A percentile compares a stretch with the other conserved stretches of the same genome.
phyloP scores from a whole-genome alignment of 129 eudicot genomes.

The Scalesia atractyloides region DNA sequence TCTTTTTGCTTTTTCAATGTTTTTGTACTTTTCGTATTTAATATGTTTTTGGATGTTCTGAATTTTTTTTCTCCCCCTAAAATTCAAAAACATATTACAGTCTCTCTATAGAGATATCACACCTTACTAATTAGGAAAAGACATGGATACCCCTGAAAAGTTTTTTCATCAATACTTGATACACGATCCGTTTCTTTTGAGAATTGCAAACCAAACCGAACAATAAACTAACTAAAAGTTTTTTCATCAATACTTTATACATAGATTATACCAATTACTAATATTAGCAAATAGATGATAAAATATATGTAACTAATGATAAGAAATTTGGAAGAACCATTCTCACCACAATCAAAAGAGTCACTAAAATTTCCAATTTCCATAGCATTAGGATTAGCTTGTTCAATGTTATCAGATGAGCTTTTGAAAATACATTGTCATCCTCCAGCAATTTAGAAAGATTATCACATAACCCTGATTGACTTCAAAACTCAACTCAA shows the following conservation, averaged over 20 bases:
- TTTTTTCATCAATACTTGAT: slow-evolving; percentile 16
- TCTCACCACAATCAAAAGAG: too few species aligned
- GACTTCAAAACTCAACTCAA: slow-evolving; percentile 10
- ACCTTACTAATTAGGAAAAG: slow-evolving; percentile 53
- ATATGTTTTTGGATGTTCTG: too few species aligned
- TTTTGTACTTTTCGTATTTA: too few species aligned
- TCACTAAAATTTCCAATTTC: too few species aligned
- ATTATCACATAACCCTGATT: slow-evolving; percentile 59
- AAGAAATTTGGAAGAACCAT: too few species aligned
- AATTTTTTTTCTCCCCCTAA: too few species aligned
- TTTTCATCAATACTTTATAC: too few species aligned
- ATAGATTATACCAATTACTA: too few species aligned
- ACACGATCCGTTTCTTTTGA: slow-evolving; percentile 40
- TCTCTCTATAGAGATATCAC: slow-evolving; percentile 66
- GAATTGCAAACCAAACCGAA: slow-evolving; percentile 14
- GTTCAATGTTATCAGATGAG: slow-evolving; percentile 41
- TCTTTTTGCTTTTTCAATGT: too few species aligned
- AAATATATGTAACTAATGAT: too few species aligned
- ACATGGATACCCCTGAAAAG: slow-evolving; percentile 45
- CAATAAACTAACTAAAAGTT: slow-evolving; percentile 13
- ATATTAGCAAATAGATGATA: too few species aligned
- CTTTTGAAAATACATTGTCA: slow-evolving; percentile 48
- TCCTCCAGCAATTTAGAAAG: slow-evolving; percentile 35
- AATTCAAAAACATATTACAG: too few species aligned
- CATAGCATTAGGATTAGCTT: slow-evolving; percentile 36